Conservation (phyloP, 345 rosid genomes). For the Gossypium herbaceum region DNA sequence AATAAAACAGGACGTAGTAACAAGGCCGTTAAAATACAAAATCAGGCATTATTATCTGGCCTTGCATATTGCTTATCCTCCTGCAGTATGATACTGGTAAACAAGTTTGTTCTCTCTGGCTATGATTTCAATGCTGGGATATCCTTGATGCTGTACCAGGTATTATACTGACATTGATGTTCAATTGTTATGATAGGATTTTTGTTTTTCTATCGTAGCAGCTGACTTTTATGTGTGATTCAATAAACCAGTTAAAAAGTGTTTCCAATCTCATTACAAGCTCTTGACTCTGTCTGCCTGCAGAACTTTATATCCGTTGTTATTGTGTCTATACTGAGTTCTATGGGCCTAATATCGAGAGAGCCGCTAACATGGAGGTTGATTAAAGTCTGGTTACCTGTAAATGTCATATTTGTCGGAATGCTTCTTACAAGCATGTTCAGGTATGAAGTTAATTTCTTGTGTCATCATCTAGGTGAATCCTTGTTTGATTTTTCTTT, state of each 20-base stretch:
- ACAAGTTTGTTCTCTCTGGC: conserved; percentile 91
- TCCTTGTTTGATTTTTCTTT: neutral
- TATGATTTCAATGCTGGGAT: conserved; percentile 93
- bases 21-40: conserved; percentile 45
- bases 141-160: conserved; percentile 96
- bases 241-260: neutral
- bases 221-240: conserved; percentile 4
- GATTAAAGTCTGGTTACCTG: conserved; percentile 94
- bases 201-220: neutral
- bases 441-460: conserved; percentile 50
- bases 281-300: conserved; percentile 26
- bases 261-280: conserved; percentile 8
- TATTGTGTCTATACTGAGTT: conserved; percentile 63
- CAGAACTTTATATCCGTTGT: conserved; percentile 92
- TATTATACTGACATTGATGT: conserved; percentile 23
- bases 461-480: neutral
- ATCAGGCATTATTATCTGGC: conserved; percentile 82
- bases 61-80: conserved; percentile 92
- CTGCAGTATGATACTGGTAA: conserved; percentile 94
- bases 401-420: conserved; percentile 89
- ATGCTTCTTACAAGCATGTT: conserved; percentile 99
- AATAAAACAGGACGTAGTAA: conserved; percentile 43
- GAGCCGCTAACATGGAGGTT: conserved; percentile 84
- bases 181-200: neutral
- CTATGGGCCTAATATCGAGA: conserved; percentile 64